Conservation (phyloP, 164 flowering plant species). For the Platanus orientalis region DNA sequence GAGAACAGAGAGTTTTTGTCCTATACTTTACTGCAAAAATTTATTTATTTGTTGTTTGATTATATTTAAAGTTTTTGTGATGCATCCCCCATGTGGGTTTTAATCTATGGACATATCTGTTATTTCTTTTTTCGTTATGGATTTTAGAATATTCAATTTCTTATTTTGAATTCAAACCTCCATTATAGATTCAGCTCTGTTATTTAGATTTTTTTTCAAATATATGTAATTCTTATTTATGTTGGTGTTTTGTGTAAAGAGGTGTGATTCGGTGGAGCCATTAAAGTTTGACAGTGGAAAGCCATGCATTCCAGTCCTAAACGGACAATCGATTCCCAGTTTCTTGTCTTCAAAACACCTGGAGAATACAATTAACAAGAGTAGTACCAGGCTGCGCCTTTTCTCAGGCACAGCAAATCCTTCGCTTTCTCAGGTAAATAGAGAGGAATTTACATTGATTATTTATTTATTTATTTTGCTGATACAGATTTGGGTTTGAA, state of each 20-base stretch:
- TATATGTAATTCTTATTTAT: background rate
- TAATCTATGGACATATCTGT: background rate
- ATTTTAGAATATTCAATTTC: background rate
- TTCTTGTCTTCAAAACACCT: conserved; percentile 29
- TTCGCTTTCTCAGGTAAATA: conserved; percentile 69
- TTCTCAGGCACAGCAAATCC: conserved; percentile 96
- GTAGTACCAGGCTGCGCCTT: conserved; percentile 62
- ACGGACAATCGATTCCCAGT: conserved; percentile 27
- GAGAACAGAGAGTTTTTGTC: background rate
- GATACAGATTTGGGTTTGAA: no score
- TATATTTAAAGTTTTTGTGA: no score
- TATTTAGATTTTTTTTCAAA: no score
- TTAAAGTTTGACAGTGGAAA: conserved; percentile 54
- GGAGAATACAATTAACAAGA: conserved; percentile 11
- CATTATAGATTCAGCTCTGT: no score
- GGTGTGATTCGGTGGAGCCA: conserved; percentile 52
- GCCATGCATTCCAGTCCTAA: conserved; percentile 35
- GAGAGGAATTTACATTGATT: no score
- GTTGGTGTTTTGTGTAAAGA: conserved; percentile 27
- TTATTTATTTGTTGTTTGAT: background rate
- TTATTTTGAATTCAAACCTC: background rate
- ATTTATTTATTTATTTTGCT: no score
- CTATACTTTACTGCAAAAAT: background rate
- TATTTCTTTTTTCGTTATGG: background rate
- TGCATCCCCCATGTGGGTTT: no score